These are phyloP conservation scores for Phytophthora uliginosa DNA, from an alignment of 352 stramenopile genomes.

Conservation along the genomic window DNA sequence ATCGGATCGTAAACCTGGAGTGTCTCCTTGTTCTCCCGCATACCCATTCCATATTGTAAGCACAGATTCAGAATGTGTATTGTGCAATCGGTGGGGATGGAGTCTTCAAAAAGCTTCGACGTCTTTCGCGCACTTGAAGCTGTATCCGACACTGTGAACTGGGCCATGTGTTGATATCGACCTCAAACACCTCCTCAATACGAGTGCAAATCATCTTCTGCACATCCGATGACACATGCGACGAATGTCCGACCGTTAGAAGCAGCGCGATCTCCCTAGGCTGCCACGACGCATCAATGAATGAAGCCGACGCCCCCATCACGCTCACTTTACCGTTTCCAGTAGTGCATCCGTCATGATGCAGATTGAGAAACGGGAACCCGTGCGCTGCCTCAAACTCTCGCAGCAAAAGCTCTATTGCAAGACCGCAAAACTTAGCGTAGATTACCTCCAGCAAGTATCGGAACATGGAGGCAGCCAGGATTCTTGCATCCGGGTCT, in stretches of 20 bases:
- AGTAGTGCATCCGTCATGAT: conserved; percentile 9
- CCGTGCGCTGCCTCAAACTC: not conserved
- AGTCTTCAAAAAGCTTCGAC: conserved; percentile 11
- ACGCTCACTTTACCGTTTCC: not conserved
- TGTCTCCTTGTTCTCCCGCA: not conserved
- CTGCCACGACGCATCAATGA: conserved; percentile 8
- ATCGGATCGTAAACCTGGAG: no score
- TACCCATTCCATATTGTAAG: not conserved
- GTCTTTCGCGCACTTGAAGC: conserved; percentile 1
- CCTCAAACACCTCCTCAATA: not conserved
- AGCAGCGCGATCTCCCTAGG: conserved; percentile 7
- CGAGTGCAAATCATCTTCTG: no score
- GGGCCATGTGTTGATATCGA: conserved; percentile 7
- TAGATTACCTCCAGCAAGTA: conserved; percentile 1
- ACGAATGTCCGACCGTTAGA: conserved; percentile 7
- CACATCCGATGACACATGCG: not conserved
- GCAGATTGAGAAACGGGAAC: conserved; percentile 5
- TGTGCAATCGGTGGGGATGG: not conserved
- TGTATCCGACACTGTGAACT: conserved; percentile 2
- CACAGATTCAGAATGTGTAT: conserved; percentile 3
- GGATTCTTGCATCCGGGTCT: not conserved
- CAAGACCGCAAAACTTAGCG: no score
- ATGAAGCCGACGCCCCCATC: not conserved
- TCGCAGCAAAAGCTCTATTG: not conserved
- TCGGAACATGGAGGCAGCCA: not conserved